Evolutionary conservation across 176 grass and related monocot species (phyloP).

Genomic region (Rhynchospora pubera): DNA sequence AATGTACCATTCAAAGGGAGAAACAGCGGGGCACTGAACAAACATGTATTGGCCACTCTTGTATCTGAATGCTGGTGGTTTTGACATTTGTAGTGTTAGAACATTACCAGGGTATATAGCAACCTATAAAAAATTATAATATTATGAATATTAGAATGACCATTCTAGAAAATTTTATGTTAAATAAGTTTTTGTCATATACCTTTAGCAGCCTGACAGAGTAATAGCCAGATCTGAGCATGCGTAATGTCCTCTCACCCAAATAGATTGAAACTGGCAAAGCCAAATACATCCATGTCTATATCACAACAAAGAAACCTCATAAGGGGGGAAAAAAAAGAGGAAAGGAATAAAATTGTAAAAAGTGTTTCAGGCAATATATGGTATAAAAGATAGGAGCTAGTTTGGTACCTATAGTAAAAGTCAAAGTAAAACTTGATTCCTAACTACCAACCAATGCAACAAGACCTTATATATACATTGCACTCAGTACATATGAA

Average conservation of each 20-base stretch:
- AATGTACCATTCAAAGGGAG: slow-evolving; percentile 91
- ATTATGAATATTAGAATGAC: slow-evolving; percentile 19
- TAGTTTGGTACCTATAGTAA: not conserved
- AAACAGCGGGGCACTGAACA: slow-evolving; percentile 93
- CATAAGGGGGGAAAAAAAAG: not conserved
- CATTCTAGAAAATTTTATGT: not conserved
- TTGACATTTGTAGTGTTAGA: slow-evolving; percentile 92
- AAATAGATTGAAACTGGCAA: slow-evolving; percentile 76
- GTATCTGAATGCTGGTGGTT: slow-evolving; percentile 71
- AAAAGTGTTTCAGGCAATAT: not conserved
- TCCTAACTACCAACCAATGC: not conserved
- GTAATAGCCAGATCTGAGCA: slow-evolving; percentile 84
- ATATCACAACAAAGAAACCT: slow-evolving; percentile 30
- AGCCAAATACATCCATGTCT: slow-evolving; percentile 99
- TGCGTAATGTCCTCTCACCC: slow-evolving; percentile 80
- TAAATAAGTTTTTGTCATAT: not conserved
- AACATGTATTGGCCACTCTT: slow-evolving; percentile 99
- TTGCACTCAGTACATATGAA: not conserved
- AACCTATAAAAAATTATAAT: slow-evolving; percentile 41
- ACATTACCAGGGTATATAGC: slow-evolving; percentile 98
- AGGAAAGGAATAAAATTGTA: not conserved
- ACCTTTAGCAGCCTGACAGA: slow-evolving; percentile 89
- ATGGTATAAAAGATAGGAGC: not conserved
- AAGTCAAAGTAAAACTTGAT: not conserved
- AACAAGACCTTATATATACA: not conserved